phyloP scores from a whole-genome alignment of 495 filamentous ascomycete genomes.

The Neurospora sp. region DNA sequence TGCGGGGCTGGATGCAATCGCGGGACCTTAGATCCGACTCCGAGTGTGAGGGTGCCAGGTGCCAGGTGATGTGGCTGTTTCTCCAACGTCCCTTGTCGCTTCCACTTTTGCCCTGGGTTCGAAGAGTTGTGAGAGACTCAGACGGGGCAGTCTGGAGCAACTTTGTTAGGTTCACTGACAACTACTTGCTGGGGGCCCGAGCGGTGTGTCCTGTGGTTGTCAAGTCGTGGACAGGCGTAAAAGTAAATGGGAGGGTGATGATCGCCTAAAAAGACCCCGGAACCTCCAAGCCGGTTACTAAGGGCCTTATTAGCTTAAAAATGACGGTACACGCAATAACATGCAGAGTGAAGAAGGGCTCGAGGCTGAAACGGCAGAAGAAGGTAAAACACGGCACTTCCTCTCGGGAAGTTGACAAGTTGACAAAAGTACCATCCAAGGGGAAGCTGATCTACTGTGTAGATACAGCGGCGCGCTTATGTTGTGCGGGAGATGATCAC shows the following conservation, averaged over 20 bases:
- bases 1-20: neutral
- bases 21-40: neutral
- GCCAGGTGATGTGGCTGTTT: neutral
- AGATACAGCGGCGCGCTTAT: neutral
- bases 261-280: neutral
- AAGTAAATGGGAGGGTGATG: neutral
- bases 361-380: neutral
- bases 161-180: neutral
- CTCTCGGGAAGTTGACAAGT: neutral
- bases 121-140: neutral
- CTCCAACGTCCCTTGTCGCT: neutral
- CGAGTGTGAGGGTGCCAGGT: neutral
- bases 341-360: neutral
- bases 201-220: neutral
- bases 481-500: neutral
- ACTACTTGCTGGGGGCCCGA: neutral
- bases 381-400: neutral
- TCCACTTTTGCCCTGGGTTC: neutral
- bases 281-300: neutral
- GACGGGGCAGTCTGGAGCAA: neutral
- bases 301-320: neutral
- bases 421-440: neutral
- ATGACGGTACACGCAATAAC: neutral
- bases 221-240: neutral
- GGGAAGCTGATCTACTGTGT: neutral